phyloP scores from a whole-genome alignment of 768 basidiomycete species.

The Boletus fagicola region DNA sequence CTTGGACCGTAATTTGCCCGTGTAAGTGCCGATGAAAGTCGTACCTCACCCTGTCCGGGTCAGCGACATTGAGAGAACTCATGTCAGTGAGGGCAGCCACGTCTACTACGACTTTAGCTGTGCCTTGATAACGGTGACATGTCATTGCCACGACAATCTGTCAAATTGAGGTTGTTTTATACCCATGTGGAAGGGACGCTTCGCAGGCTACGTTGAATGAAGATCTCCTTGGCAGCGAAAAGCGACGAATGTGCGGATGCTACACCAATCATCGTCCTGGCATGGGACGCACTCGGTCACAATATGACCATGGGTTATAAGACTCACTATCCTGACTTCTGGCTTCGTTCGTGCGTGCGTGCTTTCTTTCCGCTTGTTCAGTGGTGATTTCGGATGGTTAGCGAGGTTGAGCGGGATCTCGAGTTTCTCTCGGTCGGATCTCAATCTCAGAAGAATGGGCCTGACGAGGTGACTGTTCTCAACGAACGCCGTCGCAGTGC shows the following conservation, averaged over 20 bases:
- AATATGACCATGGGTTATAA: constrained; percentile 16
- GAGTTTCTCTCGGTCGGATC: neutral
- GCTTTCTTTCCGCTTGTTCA: neutral
- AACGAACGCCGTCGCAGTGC: constrained; percentile 74
- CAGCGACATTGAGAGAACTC: neutral
- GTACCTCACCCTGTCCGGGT: neutral
- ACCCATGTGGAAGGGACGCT: neutral
- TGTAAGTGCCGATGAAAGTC: neutral
- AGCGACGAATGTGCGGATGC: constrained; percentile 22
- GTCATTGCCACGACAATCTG: neutral
- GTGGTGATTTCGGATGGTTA: constrained; percentile 14
- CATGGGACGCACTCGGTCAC: constrained; percentile 6
- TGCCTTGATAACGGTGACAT: constrained; percentile 6
- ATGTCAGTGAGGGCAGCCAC: neutral
- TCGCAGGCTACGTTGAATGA: neutral
- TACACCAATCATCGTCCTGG: constrained; percentile 15
- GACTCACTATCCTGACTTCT: neutral
- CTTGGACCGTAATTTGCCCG: constrained; percentile 1
- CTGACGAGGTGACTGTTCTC: constrained; percentile 32
- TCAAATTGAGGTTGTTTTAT: constrained; percentile 2
- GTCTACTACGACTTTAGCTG: neutral
- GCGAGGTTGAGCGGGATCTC: neutral
- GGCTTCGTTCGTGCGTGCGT: constrained; percentile 1
- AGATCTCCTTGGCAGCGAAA: constrained; percentile 6
- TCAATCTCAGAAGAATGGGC: neutral